A percentile compares a stretch with the other conserved stretches of the same genome.
phyloP scores from a whole-genome alignment of 108 stramenopile genomes.

The Cyclotella cryptica region DNA sequence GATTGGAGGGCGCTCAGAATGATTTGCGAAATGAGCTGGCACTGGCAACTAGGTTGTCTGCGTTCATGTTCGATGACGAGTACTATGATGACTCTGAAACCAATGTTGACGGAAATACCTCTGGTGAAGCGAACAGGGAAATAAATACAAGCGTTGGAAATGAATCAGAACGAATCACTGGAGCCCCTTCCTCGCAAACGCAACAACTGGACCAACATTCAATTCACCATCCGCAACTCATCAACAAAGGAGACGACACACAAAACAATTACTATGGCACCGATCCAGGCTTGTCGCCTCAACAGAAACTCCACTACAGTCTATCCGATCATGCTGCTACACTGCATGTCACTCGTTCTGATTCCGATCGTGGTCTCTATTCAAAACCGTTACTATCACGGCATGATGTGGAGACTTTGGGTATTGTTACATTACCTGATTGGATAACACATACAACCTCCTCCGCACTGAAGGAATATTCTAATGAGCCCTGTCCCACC shows the following conservation, averaged over 20 bases:
- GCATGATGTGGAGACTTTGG: conserved; percentile 40
- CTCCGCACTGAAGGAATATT: background rate
- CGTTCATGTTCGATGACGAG: conserved; percentile 42
- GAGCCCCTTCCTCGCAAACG: too few species aligned
- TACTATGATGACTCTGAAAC: conserved; percentile 55
- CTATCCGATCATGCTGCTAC: conserved; percentile 47
- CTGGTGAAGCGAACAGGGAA: background rate
- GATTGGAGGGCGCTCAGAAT: conserved; percentile 37
- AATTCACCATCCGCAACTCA: background rate
- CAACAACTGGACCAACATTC: too few species aligned
- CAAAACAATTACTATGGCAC: conserved; percentile 1
- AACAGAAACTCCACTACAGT: conserved; percentile 22
- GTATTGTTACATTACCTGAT: conserved; percentile 45
- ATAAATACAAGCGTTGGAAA: background rate
- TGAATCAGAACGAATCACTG: too few species aligned
- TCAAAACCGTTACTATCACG: conserved; percentile 45
- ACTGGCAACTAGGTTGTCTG: conserved; percentile 39
- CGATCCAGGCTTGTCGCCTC: background rate
- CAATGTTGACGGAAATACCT: background rate
- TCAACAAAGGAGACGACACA: background rate
- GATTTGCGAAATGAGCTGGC: conserved; percentile 52
- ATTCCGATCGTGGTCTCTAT: conserved; percentile 28
- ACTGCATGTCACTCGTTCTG: conserved; percentile 30
- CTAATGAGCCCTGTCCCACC: background rate
- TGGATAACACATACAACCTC: conserved; percentile 30